phyloP scores from a whole-genome alignment of 768 basidiomycete species.

The Russula virescens region DNA sequence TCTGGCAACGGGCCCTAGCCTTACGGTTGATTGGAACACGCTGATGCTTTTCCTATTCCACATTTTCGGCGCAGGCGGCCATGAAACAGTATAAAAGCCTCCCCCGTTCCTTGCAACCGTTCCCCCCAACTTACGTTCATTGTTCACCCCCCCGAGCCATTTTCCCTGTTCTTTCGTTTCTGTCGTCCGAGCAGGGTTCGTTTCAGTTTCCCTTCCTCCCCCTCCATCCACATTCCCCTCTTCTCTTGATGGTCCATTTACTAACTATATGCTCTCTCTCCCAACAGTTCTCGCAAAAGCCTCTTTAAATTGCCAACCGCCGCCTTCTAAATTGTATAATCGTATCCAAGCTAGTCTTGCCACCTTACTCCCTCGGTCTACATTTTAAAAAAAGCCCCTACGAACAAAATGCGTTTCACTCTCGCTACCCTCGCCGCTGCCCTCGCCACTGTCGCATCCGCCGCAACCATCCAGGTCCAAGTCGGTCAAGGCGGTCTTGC shows the following conservation, averaged over 20 bases:
- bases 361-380: neutral
- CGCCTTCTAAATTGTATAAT: neutral
- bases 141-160: constrained; percentile 29
- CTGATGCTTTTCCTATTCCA: neutral
- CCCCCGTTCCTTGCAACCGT: neutral
- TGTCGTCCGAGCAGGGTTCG: constrained; percentile 42
- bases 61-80: neutral
- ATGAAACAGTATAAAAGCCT: neutral
- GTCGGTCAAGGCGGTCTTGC: constrained; percentile 19
- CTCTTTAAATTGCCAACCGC: neutral
- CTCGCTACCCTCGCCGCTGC: constrained; percentile 7
- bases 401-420: constrained; percentile 20
- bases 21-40: neutral
- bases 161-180: constrained; percentile 27
- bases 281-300: constrained; percentile 23
- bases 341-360: constrained; percentile 8
- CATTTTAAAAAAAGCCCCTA: constrained; percentile 5
- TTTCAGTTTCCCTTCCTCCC: neutral
- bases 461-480: constrained; percentile 4
- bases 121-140: neutral
- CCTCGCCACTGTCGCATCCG: constrained; percentile 15
- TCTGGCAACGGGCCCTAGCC: constrained; percentile 10
- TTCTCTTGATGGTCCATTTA: neutral
- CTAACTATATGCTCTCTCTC: neutral
- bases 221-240: too few species aligned